Evolutionary conservation across 1,139 yeast genomes (phyloP).

Genomic region (Pneumocystis murina): DNA sequence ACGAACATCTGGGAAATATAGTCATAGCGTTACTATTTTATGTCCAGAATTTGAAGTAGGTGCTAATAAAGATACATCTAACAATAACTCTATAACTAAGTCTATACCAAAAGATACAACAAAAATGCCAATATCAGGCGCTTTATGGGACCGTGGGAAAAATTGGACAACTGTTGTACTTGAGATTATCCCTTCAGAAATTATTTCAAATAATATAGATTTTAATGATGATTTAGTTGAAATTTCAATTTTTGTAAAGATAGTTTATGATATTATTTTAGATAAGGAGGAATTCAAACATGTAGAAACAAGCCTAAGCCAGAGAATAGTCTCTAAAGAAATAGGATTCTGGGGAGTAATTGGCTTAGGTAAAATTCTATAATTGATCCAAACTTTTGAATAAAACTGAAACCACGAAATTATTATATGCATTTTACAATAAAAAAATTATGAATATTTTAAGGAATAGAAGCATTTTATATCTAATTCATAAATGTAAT

Average conservation of each 20-base stretch:
- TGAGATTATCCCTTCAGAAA: slow-evolving; percentile 11
- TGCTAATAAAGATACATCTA: not conserved
- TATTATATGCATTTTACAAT: not conserved
- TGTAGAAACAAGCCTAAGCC: not conserved
- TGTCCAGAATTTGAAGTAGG: slow-evolving; percentile 2
- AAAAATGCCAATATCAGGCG: slow-evolving; percentile 3
- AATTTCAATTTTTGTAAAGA: slow-evolving; percentile 1
- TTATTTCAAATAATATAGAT: not conserved
- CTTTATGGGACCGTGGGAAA: slow-evolving; percentile 12
- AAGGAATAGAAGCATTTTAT: not conserved
- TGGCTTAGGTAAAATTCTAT: not conserved
- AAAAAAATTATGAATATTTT: not conserved
- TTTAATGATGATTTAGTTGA: not conserved
- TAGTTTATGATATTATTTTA: not conserved
- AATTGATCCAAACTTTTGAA: not conserved
- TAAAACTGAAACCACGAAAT: not conserved
- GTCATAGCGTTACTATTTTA: not conserved
- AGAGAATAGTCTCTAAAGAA: not conserved
- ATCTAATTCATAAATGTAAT: not conserved
- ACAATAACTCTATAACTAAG: not conserved
- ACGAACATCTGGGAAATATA: not conserved
- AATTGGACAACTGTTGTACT: slow-evolving; percentile 13
- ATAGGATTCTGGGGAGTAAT: not conserved
- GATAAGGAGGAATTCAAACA: not conserved
- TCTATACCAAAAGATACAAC: not conserved